Base-by-base conservation (phyloP, 1,139 yeast genomes). In the Lodderomyces orthopsilosis region DNA sequence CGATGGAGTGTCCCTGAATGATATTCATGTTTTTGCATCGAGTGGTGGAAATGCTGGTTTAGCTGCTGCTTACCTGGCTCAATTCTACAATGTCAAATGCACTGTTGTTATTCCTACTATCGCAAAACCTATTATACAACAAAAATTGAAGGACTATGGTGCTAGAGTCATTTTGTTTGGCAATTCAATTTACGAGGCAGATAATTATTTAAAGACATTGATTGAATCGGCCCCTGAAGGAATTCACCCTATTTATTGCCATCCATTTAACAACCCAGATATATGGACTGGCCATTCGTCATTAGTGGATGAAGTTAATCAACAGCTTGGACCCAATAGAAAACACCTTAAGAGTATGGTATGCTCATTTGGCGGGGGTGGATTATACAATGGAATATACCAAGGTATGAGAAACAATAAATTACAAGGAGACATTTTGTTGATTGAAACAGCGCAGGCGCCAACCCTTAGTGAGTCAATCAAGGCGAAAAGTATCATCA, bases 41-140 rank as follows among this genome's bases (percentile, higher is more conserved):
- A 81, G 87, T 13, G 93, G 91, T 10, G 93, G 93, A 0, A 85
- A 85, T 57, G 93, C 93, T 0, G 93, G 93, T 0, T 65, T 82
- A 40, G 91, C 91, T 0, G 87, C 87, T 2, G 88, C 89, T 0
- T 74, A 74, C 42, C 79, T 85, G 35, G 77, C 85, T 4, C 59
- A 57, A 30, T 62, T 58, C 42, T 68, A 72, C 47, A 65, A 67
- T 1, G 58, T 75, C 7, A 68, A 71, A 9, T 82, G 90, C 51
- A 80, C 86, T 0, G 89, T 85, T 6, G 87, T 82, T 1, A 76
- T 85, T 6, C 91, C 91, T 0, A 62, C 51, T 0, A 60, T 68
- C 5, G 70, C 86, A 4, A 66, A 66, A 45, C 54, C 57, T 2
- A 47, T 53, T 2, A 66, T 68, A 2, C 55, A 56, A 36, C 59